Base-by-base conservation (phyloP, 352 stramenopile genomes). In the Phytophthora podocarpi region DNA sequence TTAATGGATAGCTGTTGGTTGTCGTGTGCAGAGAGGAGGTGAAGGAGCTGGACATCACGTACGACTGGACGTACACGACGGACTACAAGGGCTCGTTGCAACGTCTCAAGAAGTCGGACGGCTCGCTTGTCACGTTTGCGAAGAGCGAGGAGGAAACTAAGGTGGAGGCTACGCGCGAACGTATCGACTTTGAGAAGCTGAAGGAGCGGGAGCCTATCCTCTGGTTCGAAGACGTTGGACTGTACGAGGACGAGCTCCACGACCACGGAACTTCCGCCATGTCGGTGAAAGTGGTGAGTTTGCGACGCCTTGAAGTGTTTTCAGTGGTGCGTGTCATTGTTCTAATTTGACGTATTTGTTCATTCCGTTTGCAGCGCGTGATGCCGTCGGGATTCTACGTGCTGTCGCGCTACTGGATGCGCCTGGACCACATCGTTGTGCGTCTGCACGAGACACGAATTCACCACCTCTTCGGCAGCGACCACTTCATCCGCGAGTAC, bases 351-450 rank as follows among this genome's bases (percentile, higher is more conserved):
- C 49, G 11, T 28, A 27, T 8, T 48, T 65, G 2, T 43, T 51
- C 15, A 20, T 51, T 27, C 23, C 34, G 12, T 28, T 61, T 67
- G 37, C 54, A 93, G 83, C 83, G 86, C 24, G 84, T 93, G 50
- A 95, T 95, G 86, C 77, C 86, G 11, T 93, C 84, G 11, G 82
- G 86, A 8, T 93, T 95, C 55, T 95, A 84, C 27, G 72, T 91
- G 45, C 59, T 95, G 16, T 78, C 70, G 28, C 78, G 86, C 24
- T 93, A 89, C 66, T 95, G 84, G 84, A 89, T 95, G 80, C 86
- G 86, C 9, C 69, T 95, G 24, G 86, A 95, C 54, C 73, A 90
- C 45, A 82, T 95, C 12, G 69, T 92, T 39, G 73, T 95, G 28
- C 80, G 86, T 30, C 64, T 95, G 30, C 80, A 93, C 21, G 86